A percentile compares a stretch with the other conserved stretches of the same genome.
These are phyloP conservation scores for Orbilia brochopaga DNA, from an alignment of 2,329 filamentous ascomycete genomes.

Conservation along the genomic window DNA sequence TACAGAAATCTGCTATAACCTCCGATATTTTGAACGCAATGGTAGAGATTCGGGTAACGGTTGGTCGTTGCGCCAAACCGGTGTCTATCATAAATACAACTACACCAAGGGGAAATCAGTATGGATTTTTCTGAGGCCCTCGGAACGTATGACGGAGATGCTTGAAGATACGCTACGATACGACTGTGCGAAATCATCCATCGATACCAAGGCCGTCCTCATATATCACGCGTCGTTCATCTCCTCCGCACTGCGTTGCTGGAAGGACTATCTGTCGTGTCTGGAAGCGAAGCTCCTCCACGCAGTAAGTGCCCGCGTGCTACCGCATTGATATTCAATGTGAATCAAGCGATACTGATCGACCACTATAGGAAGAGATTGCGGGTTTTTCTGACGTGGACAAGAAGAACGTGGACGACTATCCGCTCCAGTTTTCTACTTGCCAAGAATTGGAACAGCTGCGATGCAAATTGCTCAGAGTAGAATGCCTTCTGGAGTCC, in stretches of 20 bases:
- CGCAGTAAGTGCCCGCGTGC: not conserved
- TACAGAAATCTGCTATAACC: constrained; percentile 3
- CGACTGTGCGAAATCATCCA: not conserved
- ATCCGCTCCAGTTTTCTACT: not conserved
- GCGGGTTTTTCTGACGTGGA: not conserved
- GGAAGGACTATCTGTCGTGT: not conserved
- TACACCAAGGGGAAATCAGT: not conserved
- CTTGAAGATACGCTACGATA: not conserved
- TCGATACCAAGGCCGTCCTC: not conserved
- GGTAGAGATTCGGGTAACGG: not conserved
- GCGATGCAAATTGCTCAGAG: constrained; percentile 1
- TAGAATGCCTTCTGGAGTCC: not conserved
- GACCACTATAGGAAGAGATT: not conserved
- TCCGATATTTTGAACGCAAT: not conserved
- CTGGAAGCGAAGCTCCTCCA: not conserved
- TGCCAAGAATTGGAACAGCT: not conserved
- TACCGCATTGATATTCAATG: no score
- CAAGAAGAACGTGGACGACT: not conserved
- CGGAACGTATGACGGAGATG: not conserved
- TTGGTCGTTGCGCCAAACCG: not conserved
- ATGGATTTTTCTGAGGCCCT: not conserved
- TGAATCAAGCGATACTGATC: not conserved
- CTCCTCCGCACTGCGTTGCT: not conserved
- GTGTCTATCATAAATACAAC: constrained; percentile 4
- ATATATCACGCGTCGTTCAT: constrained; percentile 1